These are phyloP conservation scores for Calonectria henricotiae DNA, from an alignment of 2,329 filamentous ascomycete species.

Conservation along the genomic window DNA sequence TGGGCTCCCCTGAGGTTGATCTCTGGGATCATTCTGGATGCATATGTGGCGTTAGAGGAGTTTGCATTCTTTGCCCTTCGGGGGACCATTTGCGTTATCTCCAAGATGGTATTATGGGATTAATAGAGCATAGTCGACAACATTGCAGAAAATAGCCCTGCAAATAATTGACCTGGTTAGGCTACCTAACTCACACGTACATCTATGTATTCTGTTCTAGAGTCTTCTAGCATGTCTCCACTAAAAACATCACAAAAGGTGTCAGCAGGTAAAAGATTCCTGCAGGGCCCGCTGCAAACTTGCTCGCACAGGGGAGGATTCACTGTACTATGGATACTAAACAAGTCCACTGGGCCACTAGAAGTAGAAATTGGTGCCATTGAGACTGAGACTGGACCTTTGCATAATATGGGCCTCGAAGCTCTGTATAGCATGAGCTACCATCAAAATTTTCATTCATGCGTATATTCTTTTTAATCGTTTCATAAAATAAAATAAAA, in stretches of 20 bases:
- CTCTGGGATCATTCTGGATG: conserved; percentile 5
- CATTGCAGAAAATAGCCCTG: background rate
- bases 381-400: too few relatives aligned
- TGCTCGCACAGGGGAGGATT: too few relatives aligned
- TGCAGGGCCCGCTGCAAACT: too few relatives aligned
- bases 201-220: conserved; percentile 1
- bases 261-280: conserved; percentile 21
- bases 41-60: conserved; percentile 20
- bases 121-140: background rate
- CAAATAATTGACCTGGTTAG: conserved; percentile 10
- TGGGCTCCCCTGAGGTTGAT: background rate
- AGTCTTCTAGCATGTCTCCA: conserved; percentile 11
- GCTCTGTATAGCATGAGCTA: too few relatives aligned
- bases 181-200: background rate
- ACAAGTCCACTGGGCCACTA: too few relatives aligned
- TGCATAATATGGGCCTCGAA: too few relatives aligned
- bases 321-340: too few relatives aligned
- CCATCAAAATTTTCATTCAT: too few relatives aligned
- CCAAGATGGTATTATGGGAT: conserved; percentile 14
- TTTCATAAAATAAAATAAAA: too few relatives aligned
- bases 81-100: conserved; percentile 15
- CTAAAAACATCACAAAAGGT: background rate
- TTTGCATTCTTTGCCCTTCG: conserved; percentile 4
- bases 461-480: too few relatives aligned
- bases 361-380: too few relatives aligned